Base-by-base conservation (phyloP, 176 grass and related monocot species). In the Carex pumila region DNA sequence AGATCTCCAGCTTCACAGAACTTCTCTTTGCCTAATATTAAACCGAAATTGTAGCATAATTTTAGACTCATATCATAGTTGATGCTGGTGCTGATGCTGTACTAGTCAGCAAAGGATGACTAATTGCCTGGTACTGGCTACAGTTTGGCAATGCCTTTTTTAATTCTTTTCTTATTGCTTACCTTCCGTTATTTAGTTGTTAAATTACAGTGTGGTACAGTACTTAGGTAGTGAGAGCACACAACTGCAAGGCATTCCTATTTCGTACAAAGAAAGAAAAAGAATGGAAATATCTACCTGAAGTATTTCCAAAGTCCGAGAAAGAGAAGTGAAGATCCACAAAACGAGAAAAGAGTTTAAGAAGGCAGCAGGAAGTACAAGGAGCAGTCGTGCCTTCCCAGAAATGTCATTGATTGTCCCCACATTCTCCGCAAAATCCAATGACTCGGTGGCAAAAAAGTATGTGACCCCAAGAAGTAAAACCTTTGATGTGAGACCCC, bases 291-390 rank as follows among this genome's bases (percentile, higher is more conserved):
- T 62, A 64, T 30, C 19, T 88, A 99, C 96, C 93, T 94, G 96
- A 78, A 99, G 81, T 74, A 93, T 92, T 92, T 99, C 96, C 60
- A 99, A 89, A 43, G 96, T 99, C 75, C 78, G 88, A 62, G 96
- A 99, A 87, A 99, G 96, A 81, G 96, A 95, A 80, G 96, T 95
- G 74, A 99, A 99, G 65, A 99, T 99, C 96, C 96, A 99, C 85
- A 99, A 89, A 86, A 99, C 91, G 58, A 99, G 89, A 89, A 99
- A 99, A 85, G 93, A 93, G 84, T 99, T 91, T 86, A 99, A 83
- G 91, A 95, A 99, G 58, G 96, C 96, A 88, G 91, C 85, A 81
- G 96, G 96, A 89, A 99, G 89, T 69, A 99, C 93, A 83, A 99
- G 88, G 73, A 99, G 94, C 84, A 99, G 85, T 63, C 72, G 91